Conservation (phyloP, 345 rosid genomes). For the Populus simonii region DNA sequence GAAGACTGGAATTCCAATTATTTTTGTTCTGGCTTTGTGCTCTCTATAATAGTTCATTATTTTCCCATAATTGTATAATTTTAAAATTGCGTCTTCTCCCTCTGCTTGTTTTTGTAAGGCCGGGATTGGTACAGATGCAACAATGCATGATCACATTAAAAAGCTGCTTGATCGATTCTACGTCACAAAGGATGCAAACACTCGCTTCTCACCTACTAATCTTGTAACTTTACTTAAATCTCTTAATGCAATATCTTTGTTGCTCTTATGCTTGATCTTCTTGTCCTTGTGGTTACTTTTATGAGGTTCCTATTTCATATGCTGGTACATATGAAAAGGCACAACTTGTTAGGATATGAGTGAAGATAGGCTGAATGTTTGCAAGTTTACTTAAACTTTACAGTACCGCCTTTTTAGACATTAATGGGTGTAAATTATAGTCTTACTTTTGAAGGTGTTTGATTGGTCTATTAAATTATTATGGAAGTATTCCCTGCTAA, state of each 20-base stretch:
- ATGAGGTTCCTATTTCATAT: background rate
- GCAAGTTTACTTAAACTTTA: background rate
- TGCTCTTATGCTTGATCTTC: conserved; percentile 1
- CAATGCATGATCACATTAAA: conserved; percentile 98
- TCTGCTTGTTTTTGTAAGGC: conserved; percentile 49
- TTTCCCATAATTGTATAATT: background rate
- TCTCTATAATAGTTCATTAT: background rate
- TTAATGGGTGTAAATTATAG: too few relatives aligned
- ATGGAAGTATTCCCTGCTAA: too few relatives aligned
- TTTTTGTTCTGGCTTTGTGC: conserved; percentile 2
- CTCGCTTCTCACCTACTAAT: conserved; percentile 84
- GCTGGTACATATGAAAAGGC: background rate
- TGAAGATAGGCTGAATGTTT: background rate
- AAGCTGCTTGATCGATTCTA: conserved; percentile 94
- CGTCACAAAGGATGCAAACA: conserved; percentile 84
- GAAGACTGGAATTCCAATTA: conserved; percentile 3
- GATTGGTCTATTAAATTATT: too few relatives aligned
- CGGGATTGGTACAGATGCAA: conserved; percentile 97
- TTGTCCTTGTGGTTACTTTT: background rate
- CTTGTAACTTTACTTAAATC: conserved; percentile 47
- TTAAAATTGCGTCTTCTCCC: background rate
- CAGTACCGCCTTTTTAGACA: background rate
- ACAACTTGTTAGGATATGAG: background rate
- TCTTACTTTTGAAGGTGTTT: too few relatives aligned
- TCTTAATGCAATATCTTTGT: background rate